phyloP scores from a whole-genome alignment of 148 eudicot species.

The Silene latifolia region DNA sequence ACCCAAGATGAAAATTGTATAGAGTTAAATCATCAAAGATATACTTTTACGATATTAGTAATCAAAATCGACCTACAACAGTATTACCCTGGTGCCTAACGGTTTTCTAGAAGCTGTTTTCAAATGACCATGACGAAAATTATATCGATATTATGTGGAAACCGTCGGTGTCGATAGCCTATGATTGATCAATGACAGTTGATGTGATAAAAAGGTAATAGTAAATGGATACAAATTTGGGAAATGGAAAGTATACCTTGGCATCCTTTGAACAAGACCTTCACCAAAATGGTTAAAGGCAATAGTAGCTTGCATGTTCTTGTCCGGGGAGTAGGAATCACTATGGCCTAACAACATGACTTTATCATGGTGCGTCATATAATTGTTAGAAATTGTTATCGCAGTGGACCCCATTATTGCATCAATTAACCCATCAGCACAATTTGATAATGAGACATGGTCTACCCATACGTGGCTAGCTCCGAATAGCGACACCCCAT shows the following conservation, averaged over 20 bases:
- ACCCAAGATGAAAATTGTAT: no score
- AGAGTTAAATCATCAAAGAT: no score
- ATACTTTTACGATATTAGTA: no score
- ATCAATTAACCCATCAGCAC: conserved; percentile 64
- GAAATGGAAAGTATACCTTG: conserved; percentile 43
- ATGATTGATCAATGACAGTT: background rate
- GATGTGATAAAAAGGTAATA: background rate
- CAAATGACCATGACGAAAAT: no score
- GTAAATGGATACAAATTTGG: background rate
- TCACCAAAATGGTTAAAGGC: conserved; percentile 85
- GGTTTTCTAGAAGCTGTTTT: no score
- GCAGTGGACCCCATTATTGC: conserved; percentile 68
- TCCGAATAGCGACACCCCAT: conserved; percentile 67
- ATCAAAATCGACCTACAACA: no score
- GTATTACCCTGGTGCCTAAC: no score
- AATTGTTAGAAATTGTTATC: conserved; percentile 72
- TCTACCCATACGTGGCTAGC: conserved; percentile 79
- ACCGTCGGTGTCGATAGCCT: background rate
- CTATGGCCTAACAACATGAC: conserved; percentile 79
- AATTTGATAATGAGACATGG: conserved; percentile 67
- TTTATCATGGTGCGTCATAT: conserved; percentile 74
- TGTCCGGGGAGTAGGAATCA: conserved; percentile 49
- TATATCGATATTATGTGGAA: no score
- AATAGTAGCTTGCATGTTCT: conserved; percentile 71
- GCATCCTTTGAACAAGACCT: conserved; percentile 86